phyloP scores from a whole-genome alignment of 768 basidiomycete genomes.

The Antrodiella citrinella region DNA sequence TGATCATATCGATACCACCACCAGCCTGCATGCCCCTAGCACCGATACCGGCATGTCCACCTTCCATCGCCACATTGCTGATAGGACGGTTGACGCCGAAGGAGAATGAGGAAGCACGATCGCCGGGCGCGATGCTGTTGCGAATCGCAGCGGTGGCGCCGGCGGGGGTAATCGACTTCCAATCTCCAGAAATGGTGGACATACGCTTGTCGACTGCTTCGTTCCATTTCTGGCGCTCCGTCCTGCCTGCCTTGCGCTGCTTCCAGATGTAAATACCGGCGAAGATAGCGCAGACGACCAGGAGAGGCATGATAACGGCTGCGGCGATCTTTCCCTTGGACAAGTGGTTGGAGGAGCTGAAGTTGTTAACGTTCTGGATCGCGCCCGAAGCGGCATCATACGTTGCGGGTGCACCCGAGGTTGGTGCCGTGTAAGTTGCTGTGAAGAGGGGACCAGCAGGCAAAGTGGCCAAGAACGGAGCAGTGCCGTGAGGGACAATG shows the following conservation, averaged over 20 bases:
- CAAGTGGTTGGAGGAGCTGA: constrained; percentile 22
- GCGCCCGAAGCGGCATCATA: constrained; percentile 36
- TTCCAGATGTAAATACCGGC: constrained; percentile 43
- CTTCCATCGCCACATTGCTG: constrained; percentile 37
- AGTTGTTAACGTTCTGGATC: constrained; percentile 29
- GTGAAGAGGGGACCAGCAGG: constrained; percentile 66
- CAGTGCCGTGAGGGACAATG: constrained; percentile 43
- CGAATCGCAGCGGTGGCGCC: constrained; percentile 73
- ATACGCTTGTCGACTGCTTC: constrained; percentile 73
- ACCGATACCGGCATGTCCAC: constrained; percentile 36
- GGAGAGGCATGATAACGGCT: constrained; percentile 50
- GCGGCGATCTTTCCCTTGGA: constrained; percentile 58
- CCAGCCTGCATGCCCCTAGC: constrained; percentile 19
- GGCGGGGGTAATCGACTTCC: constrained; percentile 62
- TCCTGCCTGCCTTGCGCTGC: constrained; percentile 39
- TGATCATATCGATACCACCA: constrained; percentile 12
- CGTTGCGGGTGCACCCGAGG: constrained; percentile 30
- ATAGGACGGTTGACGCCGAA: constrained; percentile 48
- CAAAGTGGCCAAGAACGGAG: constrained; percentile 42
- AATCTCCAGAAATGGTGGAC: constrained; percentile 72
- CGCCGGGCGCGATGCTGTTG: constrained; percentile 48
- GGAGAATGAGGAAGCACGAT: constrained; percentile 26
- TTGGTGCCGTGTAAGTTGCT: constrained; percentile 40
- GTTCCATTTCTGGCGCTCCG: constrained; percentile 52
- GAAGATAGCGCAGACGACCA: constrained; percentile 42